These are phyloP conservation scores for Sugiyamaella grinbergsii DNA, from an alignment of 1,139 yeast genomes.

Conservation along the genomic window DNA sequence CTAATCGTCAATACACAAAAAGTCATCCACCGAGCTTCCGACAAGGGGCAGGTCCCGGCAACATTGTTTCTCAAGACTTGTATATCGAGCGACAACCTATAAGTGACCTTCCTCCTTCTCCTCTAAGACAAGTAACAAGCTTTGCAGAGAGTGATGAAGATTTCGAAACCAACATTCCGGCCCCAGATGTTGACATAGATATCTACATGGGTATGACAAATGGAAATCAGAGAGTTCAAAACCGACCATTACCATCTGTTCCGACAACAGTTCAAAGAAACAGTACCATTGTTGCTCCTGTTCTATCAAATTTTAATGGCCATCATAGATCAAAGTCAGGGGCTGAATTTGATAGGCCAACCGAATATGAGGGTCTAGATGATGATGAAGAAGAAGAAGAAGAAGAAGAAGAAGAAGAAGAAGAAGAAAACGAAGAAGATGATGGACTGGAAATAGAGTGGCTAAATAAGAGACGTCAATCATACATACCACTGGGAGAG, in stretches of 20 bases:
- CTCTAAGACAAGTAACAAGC: slow-evolving; percentile 8
- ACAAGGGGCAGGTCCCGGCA: background rate
- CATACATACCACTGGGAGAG: background rate
- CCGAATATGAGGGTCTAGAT: background rate
- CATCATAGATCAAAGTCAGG: background rate
- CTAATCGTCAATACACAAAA: slow-evolving; percentile 3
- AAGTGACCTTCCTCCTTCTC: slow-evolving; percentile 8
- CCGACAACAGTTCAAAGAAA: background rate
- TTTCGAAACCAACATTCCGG: background rate
- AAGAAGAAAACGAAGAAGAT: background rate
- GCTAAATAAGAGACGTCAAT: too few relatives aligned
- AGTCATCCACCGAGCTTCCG: slow-evolving; percentile 10
- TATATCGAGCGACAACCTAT: slow-evolving; percentile 11
- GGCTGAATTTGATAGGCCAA: background rate
- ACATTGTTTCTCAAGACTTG: slow-evolving; percentile 7
- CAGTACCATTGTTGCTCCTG: background rate
- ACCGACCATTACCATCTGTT: background rate
- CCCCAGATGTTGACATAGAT: background rate
- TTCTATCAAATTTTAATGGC: background rate
- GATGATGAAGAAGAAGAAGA: background rate
- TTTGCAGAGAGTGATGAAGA: background rate
- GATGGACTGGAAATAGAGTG: slow-evolving; percentile 2
- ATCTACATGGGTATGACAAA: background rate
- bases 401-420: too few relatives aligned
- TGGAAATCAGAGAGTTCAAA: background rate